phyloP scores from a whole-genome alignment of 345 rosid genomes.

The Boechera divaricarpa region DNA sequence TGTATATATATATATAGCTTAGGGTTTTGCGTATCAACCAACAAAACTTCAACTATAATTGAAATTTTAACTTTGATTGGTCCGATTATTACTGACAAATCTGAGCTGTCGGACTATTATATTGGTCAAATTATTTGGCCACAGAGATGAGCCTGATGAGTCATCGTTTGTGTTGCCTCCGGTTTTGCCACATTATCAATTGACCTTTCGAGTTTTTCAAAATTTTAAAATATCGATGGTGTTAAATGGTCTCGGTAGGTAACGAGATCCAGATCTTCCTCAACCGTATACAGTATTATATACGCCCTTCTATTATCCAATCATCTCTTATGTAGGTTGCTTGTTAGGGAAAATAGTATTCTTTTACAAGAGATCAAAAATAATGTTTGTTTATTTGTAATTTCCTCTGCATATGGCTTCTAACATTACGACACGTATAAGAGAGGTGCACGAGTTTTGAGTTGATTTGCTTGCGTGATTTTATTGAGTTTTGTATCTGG shows the following conservation, averaged over 20 bases:
- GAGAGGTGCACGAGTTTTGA: slow-evolving; percentile 3
- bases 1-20: slow-evolving; percentile 32
- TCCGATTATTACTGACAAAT: slow-evolving; percentile 35
- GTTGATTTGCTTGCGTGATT: slow-evolving; percentile 16
- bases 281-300: slow-evolving; percentile 15
- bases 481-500: slow-evolving; percentile 1
- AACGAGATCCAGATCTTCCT: slow-evolving; percentile 54
- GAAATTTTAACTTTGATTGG: slow-evolving; percentile 36
- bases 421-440: slow-evolving; percentile 22
- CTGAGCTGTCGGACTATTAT: slow-evolving; percentile 51
- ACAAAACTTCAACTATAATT: slow-evolving; percentile 46
- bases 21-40: slow-evolving; percentile 43
- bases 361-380: neutral
- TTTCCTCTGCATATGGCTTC: neutral
- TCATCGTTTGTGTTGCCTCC: slow-evolving; percentile 55
- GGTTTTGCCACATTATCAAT: slow-evolving; percentile 56
- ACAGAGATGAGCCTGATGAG: slow-evolving; percentile 41
- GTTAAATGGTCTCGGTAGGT: slow-evolving; percentile 24
- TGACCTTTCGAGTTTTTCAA: slow-evolving; percentile 20
- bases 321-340: slow-evolving; percentile 4
- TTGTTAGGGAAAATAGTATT: neutral
- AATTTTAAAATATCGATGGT: slow-evolving; percentile 10
- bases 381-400: neutral
- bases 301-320: slow-evolving; percentile 8
- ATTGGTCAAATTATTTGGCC: slow-evolving; percentile 45